Conservation (phyloP, 306 rosid species). For the Albizia julibrissin region DNA sequence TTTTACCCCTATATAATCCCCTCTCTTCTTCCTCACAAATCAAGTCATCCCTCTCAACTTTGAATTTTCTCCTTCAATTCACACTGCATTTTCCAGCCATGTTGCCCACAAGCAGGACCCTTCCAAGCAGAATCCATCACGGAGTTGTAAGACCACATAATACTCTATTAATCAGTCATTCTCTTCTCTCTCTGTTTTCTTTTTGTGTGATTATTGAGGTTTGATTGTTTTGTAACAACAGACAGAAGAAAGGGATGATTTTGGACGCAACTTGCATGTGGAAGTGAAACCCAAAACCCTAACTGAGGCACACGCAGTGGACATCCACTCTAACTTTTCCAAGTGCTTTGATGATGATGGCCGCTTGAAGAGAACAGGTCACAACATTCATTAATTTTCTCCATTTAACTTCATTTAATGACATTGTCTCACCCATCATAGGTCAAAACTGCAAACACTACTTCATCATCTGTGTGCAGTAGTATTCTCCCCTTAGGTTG, state of each 20-base stretch:
- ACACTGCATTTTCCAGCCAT: constrained; percentile 30
- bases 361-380: constrained; percentile 79
- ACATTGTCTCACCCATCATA: not conserved
- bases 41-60: constrained; percentile 18
- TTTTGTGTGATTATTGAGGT: not conserved
- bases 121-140: constrained; percentile 78
- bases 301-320: constrained; percentile 43
- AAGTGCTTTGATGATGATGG: constrained; percentile 83
- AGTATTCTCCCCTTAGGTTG: not conserved
- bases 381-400: not conserved
- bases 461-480: not conserved
- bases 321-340: constrained; percentile 53
- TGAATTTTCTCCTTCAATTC: not conserved
- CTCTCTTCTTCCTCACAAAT: constrained; percentile 12
- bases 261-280: constrained; percentile 61
- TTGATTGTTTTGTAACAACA: constrained; percentile 27
- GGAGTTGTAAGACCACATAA: constrained; percentile 53
- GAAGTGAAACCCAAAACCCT: constrained; percentile 56
- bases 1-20: constrained; percentile 37
- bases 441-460: not conserved
- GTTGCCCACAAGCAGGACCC: constrained; percentile 75
- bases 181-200: not conserved
- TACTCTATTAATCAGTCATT: not conserved
- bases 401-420: not conserved
- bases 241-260: constrained; percentile 68